Percentiles rank a stretch among this genome's conserved stretches.
These are phyloP conservation scores for Panicum virgatum DNA, from an alignment of 202 grass and related monocot species.

Conservation along the genomic window DNA sequence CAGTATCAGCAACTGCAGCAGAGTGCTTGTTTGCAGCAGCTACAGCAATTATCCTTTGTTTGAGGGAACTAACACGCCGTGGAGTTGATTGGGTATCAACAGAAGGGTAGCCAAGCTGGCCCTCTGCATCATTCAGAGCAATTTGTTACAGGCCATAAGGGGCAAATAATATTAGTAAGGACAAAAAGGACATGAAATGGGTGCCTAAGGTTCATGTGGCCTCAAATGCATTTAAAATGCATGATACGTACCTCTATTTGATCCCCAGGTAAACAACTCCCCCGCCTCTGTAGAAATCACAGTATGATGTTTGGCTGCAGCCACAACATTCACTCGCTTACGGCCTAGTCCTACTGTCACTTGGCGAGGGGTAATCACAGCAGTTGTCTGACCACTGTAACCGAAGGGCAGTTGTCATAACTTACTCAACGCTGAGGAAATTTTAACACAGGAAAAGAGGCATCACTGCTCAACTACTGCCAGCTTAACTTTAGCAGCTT, in stretches of 20 bases:
- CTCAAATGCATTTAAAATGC: conserved; percentile 34
- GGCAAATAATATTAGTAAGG: conserved; percentile 19
- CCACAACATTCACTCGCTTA: conserved; percentile 71
- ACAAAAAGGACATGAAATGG: background rate
- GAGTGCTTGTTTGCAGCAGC: conserved; percentile 98
- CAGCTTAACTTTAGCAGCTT: conserved; percentile 8
- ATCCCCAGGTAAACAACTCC: conserved; percentile 99
- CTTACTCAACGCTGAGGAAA: background rate
- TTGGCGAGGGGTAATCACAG: conserved; percentile 93
- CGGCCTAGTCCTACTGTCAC: conserved; percentile 76
- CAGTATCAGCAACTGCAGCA: conserved; percentile 72
- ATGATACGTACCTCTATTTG: conserved; percentile 83
- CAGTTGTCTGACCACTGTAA: conserved; percentile 89
- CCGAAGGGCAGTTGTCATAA: conserved; percentile 28
- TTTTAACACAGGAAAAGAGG: background rate
- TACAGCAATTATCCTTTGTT: conserved; percentile 72
- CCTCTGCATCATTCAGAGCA: conserved; percentile 60
- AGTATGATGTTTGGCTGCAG: conserved; percentile 98
- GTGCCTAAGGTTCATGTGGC: conserved; percentile 11
- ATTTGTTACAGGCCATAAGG: conserved; percentile 21
- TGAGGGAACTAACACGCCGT: conserved; percentile 79
- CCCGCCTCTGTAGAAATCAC: conserved; percentile 85
- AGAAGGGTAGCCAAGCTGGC: conserved; percentile 98
- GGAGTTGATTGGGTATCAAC: conserved; percentile 96
- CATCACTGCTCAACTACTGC: conserved; percentile 14